Conservation (phyloP, 2,329 filamentous ascomycete species). For the Colletotrichum endophyticum region DNA sequence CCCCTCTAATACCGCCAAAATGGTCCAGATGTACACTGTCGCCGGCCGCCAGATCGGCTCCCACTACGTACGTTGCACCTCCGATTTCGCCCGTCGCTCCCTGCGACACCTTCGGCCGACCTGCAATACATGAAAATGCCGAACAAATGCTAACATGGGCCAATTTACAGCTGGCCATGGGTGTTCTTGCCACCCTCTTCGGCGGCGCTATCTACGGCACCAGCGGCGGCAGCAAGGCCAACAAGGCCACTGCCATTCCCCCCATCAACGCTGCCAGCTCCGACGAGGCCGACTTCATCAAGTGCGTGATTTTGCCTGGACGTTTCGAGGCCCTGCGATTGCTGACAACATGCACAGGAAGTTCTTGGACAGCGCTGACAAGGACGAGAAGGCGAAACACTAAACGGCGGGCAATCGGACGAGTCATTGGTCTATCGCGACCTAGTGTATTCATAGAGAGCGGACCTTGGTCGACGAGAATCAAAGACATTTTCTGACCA, state of each 20-base stretch:
- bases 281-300: constrained; percentile 70
- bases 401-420: constrained; percentile 28
- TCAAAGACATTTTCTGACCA: constrained; percentile 20
- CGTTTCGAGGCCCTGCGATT: neutral
- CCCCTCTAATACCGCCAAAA: constrained; percentile 39
- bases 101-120: neutral
- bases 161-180: constrained; percentile 58
- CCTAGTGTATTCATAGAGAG: constrained; percentile 21
- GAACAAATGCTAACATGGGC: constrained; percentile 22
- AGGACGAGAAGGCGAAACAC: constrained; percentile 48
- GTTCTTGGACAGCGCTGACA: constrained; percentile 49
- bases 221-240: constrained; percentile 50
- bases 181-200: constrained; percentile 56
- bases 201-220: constrained; percentile 36
- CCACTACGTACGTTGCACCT: constrained; percentile 58
- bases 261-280: constrained; percentile 67
- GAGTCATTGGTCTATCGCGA: constrained; percentile 15
- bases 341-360: constrained; percentile 40
- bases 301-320: constrained; percentile 46
- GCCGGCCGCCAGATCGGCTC: constrained; percentile 65
- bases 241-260: constrained; percentile 47
- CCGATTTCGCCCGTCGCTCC: constrained; percentile 3
- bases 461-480: constrained; percentile 10
- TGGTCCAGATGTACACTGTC: constrained; percentile 59
- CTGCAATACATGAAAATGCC: neutral